Percentiles rank a stretch among this genome's conserved stretches.
Conservation (phyloP, 768 basidiomycete species). For the Piloderma croceum region DNA sequence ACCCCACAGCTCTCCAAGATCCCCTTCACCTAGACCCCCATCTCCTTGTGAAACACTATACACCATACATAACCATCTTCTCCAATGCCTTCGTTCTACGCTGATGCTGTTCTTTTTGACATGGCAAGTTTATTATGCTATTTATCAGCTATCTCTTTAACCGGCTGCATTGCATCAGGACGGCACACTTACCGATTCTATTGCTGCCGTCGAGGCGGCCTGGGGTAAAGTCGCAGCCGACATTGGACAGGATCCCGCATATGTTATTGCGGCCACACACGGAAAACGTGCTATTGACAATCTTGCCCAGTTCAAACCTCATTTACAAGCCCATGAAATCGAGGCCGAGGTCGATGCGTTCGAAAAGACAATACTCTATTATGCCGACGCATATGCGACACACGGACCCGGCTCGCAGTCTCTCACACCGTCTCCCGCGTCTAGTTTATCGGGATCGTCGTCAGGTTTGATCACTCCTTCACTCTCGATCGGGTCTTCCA, state of each 20-base stretch:
- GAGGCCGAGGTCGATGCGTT: slow-evolving; percentile 52
- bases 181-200: slow-evolving; percentile 70
- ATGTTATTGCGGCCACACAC: slow-evolving; percentile 69
- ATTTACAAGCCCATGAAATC: slow-evolving; percentile 50
- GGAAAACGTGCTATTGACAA: slow-evolving; percentile 77
- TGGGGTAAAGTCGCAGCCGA: slow-evolving; percentile 70
- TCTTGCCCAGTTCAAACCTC: slow-evolving; percentile 54
- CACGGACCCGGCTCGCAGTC: slow-evolving; percentile 34
- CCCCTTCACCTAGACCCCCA: not conserved
- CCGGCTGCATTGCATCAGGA: slow-evolving; percentile 35
- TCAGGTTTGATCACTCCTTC: slow-evolving; percentile 40
- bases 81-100: slow-evolving; percentile 30
- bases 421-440: slow-evolving; percentile 14
- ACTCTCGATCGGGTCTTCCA: slow-evolving; percentile 31
- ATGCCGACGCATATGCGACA: slow-evolving; percentile 51
- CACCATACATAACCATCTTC: not conserved
- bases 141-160: slow-evolving; percentile 19
- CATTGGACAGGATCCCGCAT: slow-evolving; percentile 59
- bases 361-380: slow-evolving; percentile 60
- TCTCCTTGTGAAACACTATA: not conserved
- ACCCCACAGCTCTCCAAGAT: not conserved
- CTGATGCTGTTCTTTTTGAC: slow-evolving; percentile 61
- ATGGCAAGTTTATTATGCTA: slow-evolving; percentile 40
- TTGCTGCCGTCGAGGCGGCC: slow-evolving; percentile 67
- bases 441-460: slow-evolving; percentile 15